Base-by-base conservation (phyloP, 495 filamentous ascomycete genomes). In the Lophium mytilinum region DNA sequence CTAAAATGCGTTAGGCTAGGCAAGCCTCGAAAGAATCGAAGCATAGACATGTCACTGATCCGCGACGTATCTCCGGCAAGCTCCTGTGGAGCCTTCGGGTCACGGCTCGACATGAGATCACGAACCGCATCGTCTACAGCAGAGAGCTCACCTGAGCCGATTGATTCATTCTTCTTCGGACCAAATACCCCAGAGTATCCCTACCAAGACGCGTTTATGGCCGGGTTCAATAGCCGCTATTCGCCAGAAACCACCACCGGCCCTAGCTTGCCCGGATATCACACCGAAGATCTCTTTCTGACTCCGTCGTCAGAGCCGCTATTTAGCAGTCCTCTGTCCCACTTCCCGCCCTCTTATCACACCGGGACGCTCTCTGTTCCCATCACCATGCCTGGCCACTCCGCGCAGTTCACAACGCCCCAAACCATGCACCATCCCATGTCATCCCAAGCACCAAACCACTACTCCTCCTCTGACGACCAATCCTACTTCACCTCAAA, bases 71-170 rank as follows among this genome's bases (percentile, higher is more conserved):
- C 61, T 9, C 61, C 61, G 37, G 61, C 61, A 21, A 64, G 52
- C 56, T 60, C 56, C 1, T 56, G 47, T 19, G 61, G 56, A 14
- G 42, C 47, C 1, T 43, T 60, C 41, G 57, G 52, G 10, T 33
- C 57, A 14, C 35, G 61, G 7, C 53, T 57, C 18, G 61, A 64
- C 9, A 64, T 60, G 57, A 56, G 59, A 19, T 57, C 61, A 11
- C 56, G 57, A 37, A 64, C 61, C 12, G 39, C 61, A 35, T 15
- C 61, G 4, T 56, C 42, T 18, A 48, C 45, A n/a, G 46, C 37
- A 9, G 61, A 64, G 37, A 64, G 61, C 51, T 64, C 61, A 18
- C 61, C 61, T 19, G 61, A 64, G 50, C 61, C 61, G 19, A 43
- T 43, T 4, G 61, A 64, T 30, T 52, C 61, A 10, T 64, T 60